Conservation (phyloP, 139 green algal species). For the Coelastrella sp. region DNA sequence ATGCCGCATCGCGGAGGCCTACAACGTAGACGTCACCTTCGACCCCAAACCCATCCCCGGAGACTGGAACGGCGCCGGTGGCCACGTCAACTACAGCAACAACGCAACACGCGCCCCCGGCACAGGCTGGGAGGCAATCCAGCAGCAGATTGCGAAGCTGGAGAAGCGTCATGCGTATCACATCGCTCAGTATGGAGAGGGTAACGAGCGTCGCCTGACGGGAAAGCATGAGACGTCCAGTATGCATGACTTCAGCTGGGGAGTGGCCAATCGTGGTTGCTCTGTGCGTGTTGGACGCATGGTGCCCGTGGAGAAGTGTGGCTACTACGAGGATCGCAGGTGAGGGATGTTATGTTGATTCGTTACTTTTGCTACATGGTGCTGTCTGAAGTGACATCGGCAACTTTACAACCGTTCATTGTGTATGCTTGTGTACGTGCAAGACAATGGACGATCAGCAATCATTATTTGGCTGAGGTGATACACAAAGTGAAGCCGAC, state of each 20-base stretch:
- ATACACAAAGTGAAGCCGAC: no score
- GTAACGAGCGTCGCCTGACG: constrained; percentile 98
- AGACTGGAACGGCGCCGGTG: constrained; percentile 98
- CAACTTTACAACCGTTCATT: no score
- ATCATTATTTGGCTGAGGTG: no score
- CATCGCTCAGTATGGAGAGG: constrained; percentile 67
- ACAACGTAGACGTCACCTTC: constrained; percentile 93
- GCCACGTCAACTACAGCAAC: constrained; percentile 98
- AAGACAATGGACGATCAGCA: no score
- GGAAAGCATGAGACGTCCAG: constrained; percentile 92
- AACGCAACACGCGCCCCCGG: constrained; percentile 83
- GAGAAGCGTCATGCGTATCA: constrained; percentile 82
- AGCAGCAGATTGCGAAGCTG: constrained; percentile 92
- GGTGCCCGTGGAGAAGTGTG: constrained; percentile 91
- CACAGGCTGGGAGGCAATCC: constrained; percentile 90
- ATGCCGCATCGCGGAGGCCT: constrained; percentile 91
- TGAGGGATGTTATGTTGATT: constrained; percentile 35
- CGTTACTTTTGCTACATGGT: not conserved
- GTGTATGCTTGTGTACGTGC: no score
- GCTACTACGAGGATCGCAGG: constrained; percentile 97
- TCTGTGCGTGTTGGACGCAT: constrained; percentile 93
- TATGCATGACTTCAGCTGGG: constrained; percentile 98
- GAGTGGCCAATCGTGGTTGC: constrained; percentile 96
- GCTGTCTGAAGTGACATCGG: no score
- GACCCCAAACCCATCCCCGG: constrained; percentile 98